Base-by-base conservation (phyloP, 371 early-diverging fungal genomes). In the Smittium culicis region DNA sequence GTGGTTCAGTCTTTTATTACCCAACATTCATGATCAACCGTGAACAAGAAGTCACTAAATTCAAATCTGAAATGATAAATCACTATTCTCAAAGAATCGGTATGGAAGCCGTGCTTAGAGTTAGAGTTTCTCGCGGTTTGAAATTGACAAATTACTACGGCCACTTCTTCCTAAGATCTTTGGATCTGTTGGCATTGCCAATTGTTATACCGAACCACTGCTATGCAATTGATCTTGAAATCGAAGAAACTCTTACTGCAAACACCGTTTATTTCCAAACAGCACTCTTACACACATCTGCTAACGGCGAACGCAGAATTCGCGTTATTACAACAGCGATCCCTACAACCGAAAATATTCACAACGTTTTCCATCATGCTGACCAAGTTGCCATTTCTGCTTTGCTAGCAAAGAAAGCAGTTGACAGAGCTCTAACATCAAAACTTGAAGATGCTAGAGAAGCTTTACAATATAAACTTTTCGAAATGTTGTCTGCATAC, bases 371-470 rank as follows among this genome's bases (percentile, higher is more conserved):
- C 76, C 79, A 84, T 29, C 81, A 85, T 31, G 91, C 88, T 1
- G 94, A 98, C 73, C 90, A 89, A 76, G 78, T 83, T 30, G 94
- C 95, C 0, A 81, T 96, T 61, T 81, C 90, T 0, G 80, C 87
- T 5, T 80, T 93, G 67, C 74, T 94, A 68, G 83, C 88, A 11
- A 89, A 89, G 73, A 98, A 96, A 77, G 94, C 84, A 68, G 88
- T 93, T 5, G 97, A 98, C 68, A 82, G 93, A 35, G 87, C 87
- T 0, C 72, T 94, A 63, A 82, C 84, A 29, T 86, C 91, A 8
- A 93, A 93, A 68, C 72, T 98, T 67, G 97, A 95, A 69, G 94
- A 94, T 78, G 96, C 96, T 20, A 83, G 97, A 45, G 96, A 98
- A 66, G 93, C 94, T 0, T 77, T 97, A 66, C 82, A 88, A 35